These are phyloP conservation scores for Xylaria longipes DNA, from an alignment of 495 filamentous ascomycete genomes.

Conservation along the genomic window DNA sequence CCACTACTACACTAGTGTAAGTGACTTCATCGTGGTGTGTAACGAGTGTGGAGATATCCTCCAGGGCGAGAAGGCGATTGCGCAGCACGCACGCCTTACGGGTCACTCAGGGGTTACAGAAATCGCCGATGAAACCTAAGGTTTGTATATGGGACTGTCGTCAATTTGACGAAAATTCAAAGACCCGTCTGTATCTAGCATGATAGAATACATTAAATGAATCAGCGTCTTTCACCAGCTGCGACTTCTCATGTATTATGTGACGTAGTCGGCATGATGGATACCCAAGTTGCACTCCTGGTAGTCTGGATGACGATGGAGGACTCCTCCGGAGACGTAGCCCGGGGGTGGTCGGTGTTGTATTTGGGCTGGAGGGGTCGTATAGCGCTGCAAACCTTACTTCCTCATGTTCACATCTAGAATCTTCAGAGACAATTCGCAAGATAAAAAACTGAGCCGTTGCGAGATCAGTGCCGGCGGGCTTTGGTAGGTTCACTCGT, in stretches of 20 bases:
- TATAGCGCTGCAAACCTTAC: too few relatives aligned
- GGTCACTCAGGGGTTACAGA: conserved; percentile 25
- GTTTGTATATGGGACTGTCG: too few relatives aligned
- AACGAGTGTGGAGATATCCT: conserved; percentile 69
- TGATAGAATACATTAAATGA: neutral
- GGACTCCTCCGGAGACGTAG: too few relatives aligned
- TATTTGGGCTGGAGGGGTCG: too few relatives aligned
- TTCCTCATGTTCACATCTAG: too few relatives aligned
- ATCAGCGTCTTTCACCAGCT: neutral
- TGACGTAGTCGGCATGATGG: neutral
- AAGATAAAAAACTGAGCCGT: too few relatives aligned
- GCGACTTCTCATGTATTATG: neutral
- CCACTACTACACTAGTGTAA: conserved; percentile 89
- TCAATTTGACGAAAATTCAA: neutral
- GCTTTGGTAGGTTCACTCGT: too few relatives aligned
- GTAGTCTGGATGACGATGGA: neutral
- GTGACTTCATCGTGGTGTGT: conserved; percentile 81
- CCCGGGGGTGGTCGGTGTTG: too few relatives aligned
- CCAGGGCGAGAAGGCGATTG: conserved; percentile 66
- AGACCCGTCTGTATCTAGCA: neutral
- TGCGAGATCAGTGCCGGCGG: too few relatives aligned
- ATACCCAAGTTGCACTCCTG: neutral
- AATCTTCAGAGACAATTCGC: too few relatives aligned
- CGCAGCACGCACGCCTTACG: conserved; percentile 26
- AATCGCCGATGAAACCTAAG: conserved; percentile 8